Evolutionary conservation across 345 rosid species (phyloP).

Genomic region (Bruguiera parviflora): DNA sequence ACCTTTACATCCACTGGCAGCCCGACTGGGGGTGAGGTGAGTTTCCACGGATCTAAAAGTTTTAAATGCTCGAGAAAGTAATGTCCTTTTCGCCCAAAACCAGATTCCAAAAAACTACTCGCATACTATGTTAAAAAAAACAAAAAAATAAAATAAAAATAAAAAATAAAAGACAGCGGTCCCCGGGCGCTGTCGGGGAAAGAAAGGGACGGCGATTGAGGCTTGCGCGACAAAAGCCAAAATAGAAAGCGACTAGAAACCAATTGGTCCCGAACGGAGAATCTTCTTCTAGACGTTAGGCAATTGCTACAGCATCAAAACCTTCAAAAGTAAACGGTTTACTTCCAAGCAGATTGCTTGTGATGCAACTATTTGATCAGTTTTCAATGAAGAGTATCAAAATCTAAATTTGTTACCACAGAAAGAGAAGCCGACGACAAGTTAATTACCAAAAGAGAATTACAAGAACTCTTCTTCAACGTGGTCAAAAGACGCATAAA

Average conservation of each 20-base stretch:
- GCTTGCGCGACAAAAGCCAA: conserved; percentile 57
- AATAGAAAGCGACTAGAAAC: conserved; percentile 47
- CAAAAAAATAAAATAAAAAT: conserved; percentile 25
- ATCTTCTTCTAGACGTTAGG: conserved; percentile 21
- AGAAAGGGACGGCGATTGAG: conserved; percentile 54
- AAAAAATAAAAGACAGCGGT: conserved; percentile 49
- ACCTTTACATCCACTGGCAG: conserved; percentile 42
- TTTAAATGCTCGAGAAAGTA: conserved; percentile 22
- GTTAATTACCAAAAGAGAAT: no score
- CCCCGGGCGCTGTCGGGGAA: conserved; percentile 58
- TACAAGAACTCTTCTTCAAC: no score
- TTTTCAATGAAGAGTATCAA: background rate
- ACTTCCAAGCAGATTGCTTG: background rate
- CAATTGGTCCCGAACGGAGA: conserved; percentile 37
- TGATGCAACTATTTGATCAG: background rate
- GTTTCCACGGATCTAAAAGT: conserved; percentile 19
- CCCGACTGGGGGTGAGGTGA: conserved; percentile 35
- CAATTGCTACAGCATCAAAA: conserved; percentile 26
- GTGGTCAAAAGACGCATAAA: background rate
- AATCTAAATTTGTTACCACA: background rate
- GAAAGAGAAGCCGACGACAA: no score
- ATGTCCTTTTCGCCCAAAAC: conserved; percentile 30
- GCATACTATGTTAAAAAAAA: conserved; percentile 26
- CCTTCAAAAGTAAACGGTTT: conserved; percentile 2
- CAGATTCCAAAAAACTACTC: conserved; percentile 15